These are phyloP conservation scores for Rubus parviflorus DNA, from an alignment of 306 rosid species.

Conservation along the genomic window DNA sequence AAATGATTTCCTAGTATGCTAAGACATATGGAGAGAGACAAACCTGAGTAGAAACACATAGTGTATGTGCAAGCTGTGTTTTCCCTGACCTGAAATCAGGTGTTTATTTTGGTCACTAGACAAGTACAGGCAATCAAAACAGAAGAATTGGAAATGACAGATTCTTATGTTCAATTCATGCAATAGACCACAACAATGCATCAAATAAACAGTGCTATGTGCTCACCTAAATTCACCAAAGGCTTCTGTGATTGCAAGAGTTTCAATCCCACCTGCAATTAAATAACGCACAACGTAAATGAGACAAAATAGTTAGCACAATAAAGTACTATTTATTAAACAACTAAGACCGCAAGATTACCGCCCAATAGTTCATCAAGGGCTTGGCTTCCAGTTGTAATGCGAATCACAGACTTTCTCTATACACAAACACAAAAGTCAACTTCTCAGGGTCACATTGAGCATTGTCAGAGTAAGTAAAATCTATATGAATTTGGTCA, in stretches of 20 bases:
- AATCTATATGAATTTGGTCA: neutral
- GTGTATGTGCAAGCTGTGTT: slow-evolving; percentile 97
- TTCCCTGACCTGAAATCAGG: slow-evolving; percentile 69
- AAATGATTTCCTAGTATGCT: neutral
- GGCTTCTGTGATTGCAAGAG: slow-evolving; percentile 80
- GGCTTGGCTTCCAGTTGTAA: slow-evolving; percentile 95
- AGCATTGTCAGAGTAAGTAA: neutral
- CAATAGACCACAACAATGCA: neutral
- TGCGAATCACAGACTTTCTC: slow-evolving; percentile 80
- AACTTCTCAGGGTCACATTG: slow-evolving; percentile 10
- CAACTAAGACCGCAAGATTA: slow-evolving; percentile 25
- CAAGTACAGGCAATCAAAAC: neutral
- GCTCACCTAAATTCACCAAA: slow-evolving; percentile 91
- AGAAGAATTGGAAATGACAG: too few species aligned
- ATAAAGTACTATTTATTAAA: neutral
- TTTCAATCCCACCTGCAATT: slow-evolving; percentile 82
- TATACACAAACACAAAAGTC: slow-evolving; percentile 32
- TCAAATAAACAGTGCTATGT: neutral
- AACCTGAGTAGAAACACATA: slow-evolving; percentile 95
- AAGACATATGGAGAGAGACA: neutral
- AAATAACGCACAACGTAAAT: neutral
- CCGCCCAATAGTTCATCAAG: slow-evolving; percentile 95
- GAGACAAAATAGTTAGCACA: neutral
- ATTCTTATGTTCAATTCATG: neutral
- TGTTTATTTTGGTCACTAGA: neutral